Evolutionary conservation across 2,329 filamentous ascomycete species (phyloP), one percentile per base, ranked within the genome.

Genomic region (Claviceps humidiphila): DNA sequence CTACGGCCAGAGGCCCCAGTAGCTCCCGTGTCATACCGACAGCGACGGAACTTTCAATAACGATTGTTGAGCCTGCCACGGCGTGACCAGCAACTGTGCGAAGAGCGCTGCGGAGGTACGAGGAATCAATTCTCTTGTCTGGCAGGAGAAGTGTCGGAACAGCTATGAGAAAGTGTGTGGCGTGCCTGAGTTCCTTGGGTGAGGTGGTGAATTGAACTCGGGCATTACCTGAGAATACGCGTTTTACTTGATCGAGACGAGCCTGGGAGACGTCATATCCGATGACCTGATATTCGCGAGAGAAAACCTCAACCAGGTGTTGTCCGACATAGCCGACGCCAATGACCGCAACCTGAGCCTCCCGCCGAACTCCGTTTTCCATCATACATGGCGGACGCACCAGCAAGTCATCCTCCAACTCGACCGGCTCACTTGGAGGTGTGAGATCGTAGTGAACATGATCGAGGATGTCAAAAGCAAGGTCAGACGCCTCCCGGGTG

Each of bases 11-110:
- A 8, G 73, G 71, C 0, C 69, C 71, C 17, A 78, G 69, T 5
- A 78, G 66, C 41, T 68, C 56, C 16, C 76, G 68, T 0, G 76
- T 78, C 71, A 75, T 78, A 20, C 76, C 76, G 9, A 79, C 72
- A 9, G 74, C 71, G 20, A 79, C 75, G 1, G 74, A 76, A 54
- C 72, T 75, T 57, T 79, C 76, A 26, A 79, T 69, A 26, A 78
- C 72, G 5, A 78, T 68, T 6, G 70, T 72, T 0, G 70, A 68
- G 3, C 74, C 74, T 3, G 61, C 64, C 1, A 69, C 65, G 5
- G 70, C 74, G 42, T 74, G 63, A 14, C 58, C 59, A 3, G 63
- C 61, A 9, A 77, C 70, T 4, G 67, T 67, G 14, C 58, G 57
- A 20, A 78, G 61, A 1, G 75, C 74, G 47, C 64, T 71, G 17